Base-by-base conservation (phyloP, 225 moss, liverwort and hornwort genomes). In the Marchantia polymorpha region DNA sequence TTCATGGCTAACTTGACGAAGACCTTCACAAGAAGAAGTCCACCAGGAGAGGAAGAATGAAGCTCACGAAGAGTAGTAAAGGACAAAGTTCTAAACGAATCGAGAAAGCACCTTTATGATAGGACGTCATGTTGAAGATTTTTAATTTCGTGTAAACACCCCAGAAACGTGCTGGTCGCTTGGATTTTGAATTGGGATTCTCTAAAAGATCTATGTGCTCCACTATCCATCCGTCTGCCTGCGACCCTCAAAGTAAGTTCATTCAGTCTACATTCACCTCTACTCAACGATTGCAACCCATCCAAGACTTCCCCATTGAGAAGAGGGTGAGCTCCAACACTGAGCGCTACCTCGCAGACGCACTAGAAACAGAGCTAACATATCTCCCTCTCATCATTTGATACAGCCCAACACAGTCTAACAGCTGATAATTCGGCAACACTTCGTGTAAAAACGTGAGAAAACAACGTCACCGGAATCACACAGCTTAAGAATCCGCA, bases 121-220 rank as follows among this genome's bases (percentile, higher is more conserved):
- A 99, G 12, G 88, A 80, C 3, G 99, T 99, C 99, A 99, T 95
- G 81, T 99, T 99, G 77, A 99, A 99, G 19, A 99, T 84, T 84
- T 94, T 92, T 20, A 99, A 83, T 89, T 99, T 99, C 6, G 99
- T 99, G 73, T 99, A 99, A 8, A 99, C 99, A 17, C 99, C 99
- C 99, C 99, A 99, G 76, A 99, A 95, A 66, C 99, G 87, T 7
- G 89, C 51, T 22, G 99, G 99, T 6, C 95, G 92, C 19, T 91
- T 87, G 2, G 91, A 88, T 26, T 77, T 77, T 53, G 78, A 79
- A 81, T 99, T 99, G 64, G 99, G 99, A 81, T 99, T 99, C 31
- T 91, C 90, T 7, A 99, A 87, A 4, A 99, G 91, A 83, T 93
- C 90, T 39, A 99, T 95, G 63, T 82, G 92, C 77, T 89, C 84